Conservation (phyloP, 176 grass and related monocot species). For the Aegilops speltoides region DNA sequence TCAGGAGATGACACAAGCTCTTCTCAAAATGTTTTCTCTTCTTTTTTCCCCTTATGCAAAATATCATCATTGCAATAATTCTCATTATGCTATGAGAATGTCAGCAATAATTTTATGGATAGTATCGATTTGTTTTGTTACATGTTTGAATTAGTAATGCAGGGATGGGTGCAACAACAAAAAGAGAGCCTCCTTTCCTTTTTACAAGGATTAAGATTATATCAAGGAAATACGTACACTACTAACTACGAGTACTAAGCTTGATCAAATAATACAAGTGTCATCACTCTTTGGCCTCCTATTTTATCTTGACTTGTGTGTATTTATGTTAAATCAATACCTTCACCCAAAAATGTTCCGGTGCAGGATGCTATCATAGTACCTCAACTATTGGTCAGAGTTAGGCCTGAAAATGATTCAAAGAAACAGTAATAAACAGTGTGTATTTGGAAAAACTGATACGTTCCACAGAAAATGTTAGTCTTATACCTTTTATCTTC, state of each 20-base stretch:
- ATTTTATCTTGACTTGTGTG: background rate
- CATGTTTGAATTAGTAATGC: background rate
- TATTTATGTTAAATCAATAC: slow-evolving; percentile 10
- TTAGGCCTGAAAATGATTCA: slow-evolving; percentile 41
- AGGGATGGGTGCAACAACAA: background rate
- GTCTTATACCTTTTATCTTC: slow-evolving; percentile 82
- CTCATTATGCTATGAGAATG: background rate
- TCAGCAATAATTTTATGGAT: background rate
- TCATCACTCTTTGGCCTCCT: background rate
- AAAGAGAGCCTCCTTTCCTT: background rate
- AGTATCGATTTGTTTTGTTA: background rate
- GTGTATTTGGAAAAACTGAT: slow-evolving; percentile 23
- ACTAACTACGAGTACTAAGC: background rate
- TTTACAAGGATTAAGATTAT: background rate
- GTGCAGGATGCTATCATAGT: slow-evolving; percentile 7
- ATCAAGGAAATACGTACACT: too few species aligned
- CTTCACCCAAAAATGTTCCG: slow-evolving; percentile 30
- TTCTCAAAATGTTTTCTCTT: background rate
- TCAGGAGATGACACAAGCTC: background rate
- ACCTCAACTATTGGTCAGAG: slow-evolving; percentile 37
- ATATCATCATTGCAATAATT: background rate
- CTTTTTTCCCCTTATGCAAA: background rate
- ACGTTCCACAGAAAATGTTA: slow-evolving; percentile 63
- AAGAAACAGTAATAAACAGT: slow-evolving; percentile 24
- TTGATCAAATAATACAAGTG: background rate